Percentiles rank a stretch among this genome's conserved stretches.
Evolutionary conservation across 805 yeast species (phyloP).

Genomic region (Saturnispora hagleri): DNA sequence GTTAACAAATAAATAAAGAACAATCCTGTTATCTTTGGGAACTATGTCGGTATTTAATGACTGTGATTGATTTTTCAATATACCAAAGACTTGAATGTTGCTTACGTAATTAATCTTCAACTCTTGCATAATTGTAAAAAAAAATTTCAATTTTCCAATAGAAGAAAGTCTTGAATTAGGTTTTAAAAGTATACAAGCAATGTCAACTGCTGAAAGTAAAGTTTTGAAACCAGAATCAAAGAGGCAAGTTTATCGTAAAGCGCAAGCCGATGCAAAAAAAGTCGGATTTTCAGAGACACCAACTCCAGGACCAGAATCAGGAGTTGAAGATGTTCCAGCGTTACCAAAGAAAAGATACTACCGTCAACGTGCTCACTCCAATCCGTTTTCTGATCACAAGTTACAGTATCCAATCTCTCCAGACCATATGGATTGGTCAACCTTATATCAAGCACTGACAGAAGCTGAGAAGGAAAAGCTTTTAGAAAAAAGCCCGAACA

Average conservation of each 20-base stretch:
- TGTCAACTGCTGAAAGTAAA: constrained; percentile 5
- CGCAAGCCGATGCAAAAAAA: constrained; percentile 36
- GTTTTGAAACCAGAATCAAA: constrained; percentile 5
- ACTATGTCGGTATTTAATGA: background rate
- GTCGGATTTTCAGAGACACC: constrained; percentile 33
- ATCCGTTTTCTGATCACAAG: constrained; percentile 93
- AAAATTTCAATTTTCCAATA: background rate
- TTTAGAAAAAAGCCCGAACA: constrained; percentile 28
- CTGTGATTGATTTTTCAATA: too few species aligned
- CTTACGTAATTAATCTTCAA: background rate
- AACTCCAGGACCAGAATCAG: constrained; percentile 9
- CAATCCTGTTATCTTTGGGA: background rate
- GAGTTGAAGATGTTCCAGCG: constrained; percentile 18
- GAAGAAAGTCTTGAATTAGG: background rate
- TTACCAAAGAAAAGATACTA: constrained; percentile 81
- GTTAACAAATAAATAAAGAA: too few species aligned
- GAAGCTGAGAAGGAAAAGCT: constrained; percentile 27
- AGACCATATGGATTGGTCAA: constrained; percentile 77
- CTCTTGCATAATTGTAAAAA: background rate
- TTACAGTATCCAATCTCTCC: constrained; percentile 83
- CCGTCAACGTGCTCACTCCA: constrained; percentile 95
- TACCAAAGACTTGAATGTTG: background rate
- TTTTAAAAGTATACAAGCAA: background rate
- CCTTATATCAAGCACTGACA: constrained; percentile 53
- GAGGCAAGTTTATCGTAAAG: constrained; percentile 29